Evolutionary conservation across 306 rosid genomes (phyloP).

Genomic region (Cicer cuneatum): DNA sequence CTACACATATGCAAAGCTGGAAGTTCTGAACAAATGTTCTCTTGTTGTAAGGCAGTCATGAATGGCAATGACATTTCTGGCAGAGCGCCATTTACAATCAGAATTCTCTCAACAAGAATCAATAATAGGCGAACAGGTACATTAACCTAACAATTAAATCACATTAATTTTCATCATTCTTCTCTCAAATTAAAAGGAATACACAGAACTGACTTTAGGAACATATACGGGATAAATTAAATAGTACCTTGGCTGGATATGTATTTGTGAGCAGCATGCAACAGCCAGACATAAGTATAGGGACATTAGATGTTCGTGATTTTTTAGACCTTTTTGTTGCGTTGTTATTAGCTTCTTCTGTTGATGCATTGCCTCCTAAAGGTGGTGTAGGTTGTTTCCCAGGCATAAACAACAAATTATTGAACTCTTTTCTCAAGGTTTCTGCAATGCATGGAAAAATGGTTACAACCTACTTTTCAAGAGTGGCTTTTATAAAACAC

Average conservation of each 20-base stretch:
- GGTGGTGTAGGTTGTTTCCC: slow-evolving; percentile 72
- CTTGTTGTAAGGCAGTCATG: slow-evolving; percentile 79
- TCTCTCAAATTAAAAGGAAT: slow-evolving; percentile 24
- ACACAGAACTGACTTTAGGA: slow-evolving; percentile 18
- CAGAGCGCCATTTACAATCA: slow-evolving; percentile 77
- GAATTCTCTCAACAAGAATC: slow-evolving; percentile 73
- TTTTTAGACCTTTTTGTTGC: slow-evolving; percentile 55
- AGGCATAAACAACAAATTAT: slow-evolving; percentile 59
- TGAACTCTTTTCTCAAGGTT: slow-evolving; percentile 49
- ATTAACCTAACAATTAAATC: slow-evolving; percentile 60
- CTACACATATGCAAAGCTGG: slow-evolving; percentile 72
- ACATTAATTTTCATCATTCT: slow-evolving; percentile 22
- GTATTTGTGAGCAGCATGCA: slow-evolving; percentile 73
- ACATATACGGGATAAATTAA: slow-evolving; percentile 30
- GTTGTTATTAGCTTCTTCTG: slow-evolving; percentile 52
- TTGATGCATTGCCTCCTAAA: slow-evolving; percentile 57
- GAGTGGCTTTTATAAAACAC: slow-evolving; percentile 26
- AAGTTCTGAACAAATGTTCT: slow-evolving; percentile 79
- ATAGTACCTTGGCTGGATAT: slow-evolving; percentile 76
- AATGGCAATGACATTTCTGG: slow-evolving; percentile 67
- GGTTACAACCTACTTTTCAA: slow-evolving; percentile 37
- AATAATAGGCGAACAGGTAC: slow-evolving; percentile 69
- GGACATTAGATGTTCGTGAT: slow-evolving; percentile 53
- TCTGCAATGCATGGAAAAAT: slow-evolving; percentile 55
- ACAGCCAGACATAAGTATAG: slow-evolving; percentile 73